Base-by-base conservation (phyloP, 169 alveolate genomes). In the Blepharisma undulans region DNA sequence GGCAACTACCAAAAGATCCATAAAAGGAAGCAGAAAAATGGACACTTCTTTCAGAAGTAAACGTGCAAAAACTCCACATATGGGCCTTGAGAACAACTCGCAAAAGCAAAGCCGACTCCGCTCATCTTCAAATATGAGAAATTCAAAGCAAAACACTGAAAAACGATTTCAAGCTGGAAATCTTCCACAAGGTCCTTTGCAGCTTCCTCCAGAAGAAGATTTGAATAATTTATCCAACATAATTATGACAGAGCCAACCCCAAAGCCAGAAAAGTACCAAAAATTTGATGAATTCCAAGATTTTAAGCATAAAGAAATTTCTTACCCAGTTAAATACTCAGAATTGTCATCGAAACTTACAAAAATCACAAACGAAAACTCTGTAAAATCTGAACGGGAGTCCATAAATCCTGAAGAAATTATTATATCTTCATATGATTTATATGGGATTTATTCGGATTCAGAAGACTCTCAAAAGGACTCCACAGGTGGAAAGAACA, bases 361-460 rank as follows among this genome's bases (percentile, higher is more conserved):
- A 10, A 48, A 48, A 48, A 48, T 48, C 66, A 48, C 66, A 3
- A 48, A 48, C 14, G 66, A 48, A 5, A 48, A 48, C 66, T 48
- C 66, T 5, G 10, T 48, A 3, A 48, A 48, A 5, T 48, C 29
- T 32, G 25, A 22, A 12, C 5, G 66, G 5, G 86, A 78, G 10
- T 78, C 86, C 8, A 34, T 27, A 5, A 34, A 27, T 25, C 61
- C 29, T 78, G 61, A 78, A 32, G 60, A 78, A 27, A 78, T 78
- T 78, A 34, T 78, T 25, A 78, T 78, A 27, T 29, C 66, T 25
- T 29, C 71, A 7, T 78, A 78, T 78, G 86, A 78, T 21, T 36
- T 78, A 4, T 78, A 78, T 78, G 86, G 86, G 0, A 78, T 78
- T 78, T 21, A 78, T 78, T 27, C 61, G 29, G 86, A 78, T 78